Percentiles rank a stretch among this genome's conserved stretches.
Evolutionary conservation across 306 rosid species (phyloP).

Genomic region (Fragaria iinumae): DNA sequence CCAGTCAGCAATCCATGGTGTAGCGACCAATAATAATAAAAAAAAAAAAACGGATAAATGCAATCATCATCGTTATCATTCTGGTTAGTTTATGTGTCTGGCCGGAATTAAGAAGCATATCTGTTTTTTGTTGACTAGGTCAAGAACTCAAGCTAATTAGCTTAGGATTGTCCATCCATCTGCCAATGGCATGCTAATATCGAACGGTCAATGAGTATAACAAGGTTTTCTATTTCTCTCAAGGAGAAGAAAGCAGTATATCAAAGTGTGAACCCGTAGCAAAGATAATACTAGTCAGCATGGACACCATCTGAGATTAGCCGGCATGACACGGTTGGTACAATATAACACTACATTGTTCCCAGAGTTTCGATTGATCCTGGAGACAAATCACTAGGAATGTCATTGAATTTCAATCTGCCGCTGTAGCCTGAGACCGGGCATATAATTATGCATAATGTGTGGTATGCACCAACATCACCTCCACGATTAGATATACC

Average conservation of each 20-base stretch:
- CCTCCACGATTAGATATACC: conserved; percentile 11
- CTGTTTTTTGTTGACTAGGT: neutral
- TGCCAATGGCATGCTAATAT: neutral
- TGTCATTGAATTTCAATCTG: neutral
- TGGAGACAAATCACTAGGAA: neutral
- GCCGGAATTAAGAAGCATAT: conserved; percentile 4
- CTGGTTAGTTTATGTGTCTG: neutral
- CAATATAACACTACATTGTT: too few species aligned
- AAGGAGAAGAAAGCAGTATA: neutral
- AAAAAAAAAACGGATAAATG: neutral
- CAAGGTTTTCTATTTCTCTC: neutral
- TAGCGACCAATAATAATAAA: neutral
- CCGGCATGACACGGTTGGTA: neutral
- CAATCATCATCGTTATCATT: neutral
- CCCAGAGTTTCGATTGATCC: neutral
- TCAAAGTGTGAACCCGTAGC: neutral
- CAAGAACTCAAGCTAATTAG: neutral
- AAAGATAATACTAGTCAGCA: neutral
- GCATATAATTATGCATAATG: neutral
- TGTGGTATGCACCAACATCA: neutral
- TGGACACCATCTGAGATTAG: too few species aligned
- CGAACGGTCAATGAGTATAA: neutral
- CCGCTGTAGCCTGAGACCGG: neutral
- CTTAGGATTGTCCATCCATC: neutral
- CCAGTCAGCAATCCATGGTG: neutral